These are phyloP conservation scores for Alternaria metachromatica DNA, from an alignment of 2,329 filamentous ascomycete genomes.

Conservation along the genomic window DNA sequence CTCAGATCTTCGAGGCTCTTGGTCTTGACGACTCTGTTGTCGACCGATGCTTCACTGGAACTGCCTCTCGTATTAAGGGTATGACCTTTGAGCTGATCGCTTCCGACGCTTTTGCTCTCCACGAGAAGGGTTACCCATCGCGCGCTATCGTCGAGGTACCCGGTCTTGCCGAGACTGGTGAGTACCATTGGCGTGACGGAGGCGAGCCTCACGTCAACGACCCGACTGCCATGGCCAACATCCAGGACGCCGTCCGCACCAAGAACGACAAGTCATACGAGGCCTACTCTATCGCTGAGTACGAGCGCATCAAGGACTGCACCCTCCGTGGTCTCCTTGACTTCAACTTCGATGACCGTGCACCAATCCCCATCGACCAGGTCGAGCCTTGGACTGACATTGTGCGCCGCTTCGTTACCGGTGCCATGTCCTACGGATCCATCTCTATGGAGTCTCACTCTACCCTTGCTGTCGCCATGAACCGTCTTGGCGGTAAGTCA, in stretches of 20 bases:
- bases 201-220: slow-evolving; percentile 96
- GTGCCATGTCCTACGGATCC: slow-evolving; percentile 97
- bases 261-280: slow-evolving; percentile 99
- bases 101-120: slow-evolving; percentile 91
- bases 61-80: slow-evolving; percentile 91
- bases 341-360: slow-evolving; percentile 90
- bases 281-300: slow-evolving; percentile 90
- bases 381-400: slow-evolving; percentile 99
- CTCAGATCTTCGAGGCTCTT: slow-evolving; percentile 96
- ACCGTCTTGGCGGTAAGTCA: slow-evolving; percentile 92
- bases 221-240: slow-evolving; percentile 91
- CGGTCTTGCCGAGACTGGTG: slow-evolving; percentile 88
- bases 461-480: slow-evolving; percentile 94
- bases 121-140: slow-evolving; percentile 89
- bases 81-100: slow-evolving; percentile 93
- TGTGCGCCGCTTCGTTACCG: slow-evolving; percentile 93
- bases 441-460: slow-evolving; percentile 99
- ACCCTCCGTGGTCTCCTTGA: slow-evolving; percentile 93
- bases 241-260: slow-evolving; percentile 92
- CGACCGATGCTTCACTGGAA: slow-evolving; percentile 93
- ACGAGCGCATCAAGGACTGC: slow-evolving; percentile 96
- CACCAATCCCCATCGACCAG: slow-evolving; percentile 89
- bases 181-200: slow-evolving; percentile 98
- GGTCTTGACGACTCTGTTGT: slow-evolving; percentile 92
- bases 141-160: slow-evolving; percentile 77